A percentile compares a stretch with the other conserved stretches of the same genome.
These are phyloP conservation scores for Apiospora saccharicola DNA, from an alignment of 2,329 filamentous ascomycete species.

Conservation along the genomic window DNA sequence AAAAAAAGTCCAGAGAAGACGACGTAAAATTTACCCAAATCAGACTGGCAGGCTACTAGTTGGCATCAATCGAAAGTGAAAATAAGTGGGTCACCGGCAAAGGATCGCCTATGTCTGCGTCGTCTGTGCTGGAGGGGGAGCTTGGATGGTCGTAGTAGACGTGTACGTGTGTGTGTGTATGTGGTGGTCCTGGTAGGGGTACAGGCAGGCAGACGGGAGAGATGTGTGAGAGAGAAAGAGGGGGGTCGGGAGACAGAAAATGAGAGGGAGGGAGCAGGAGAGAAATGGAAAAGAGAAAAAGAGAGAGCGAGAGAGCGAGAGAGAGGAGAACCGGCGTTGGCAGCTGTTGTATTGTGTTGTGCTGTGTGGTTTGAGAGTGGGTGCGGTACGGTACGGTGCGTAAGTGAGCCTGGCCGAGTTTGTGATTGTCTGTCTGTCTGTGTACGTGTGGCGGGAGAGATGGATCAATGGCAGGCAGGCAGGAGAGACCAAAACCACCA, in stretches of 20 bases:
- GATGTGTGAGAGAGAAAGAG: background rate
- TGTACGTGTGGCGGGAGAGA: conserved; percentile 15
- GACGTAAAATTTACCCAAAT: conserved; percentile 29
- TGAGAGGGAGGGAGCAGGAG: too few relatives aligned
- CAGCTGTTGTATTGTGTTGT: conserved; percentile 26
- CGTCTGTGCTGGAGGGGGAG: background rate
- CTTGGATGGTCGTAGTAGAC: background rate
- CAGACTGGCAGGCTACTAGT: conserved; percentile 23
- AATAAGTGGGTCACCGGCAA: conserved; percentile 11
- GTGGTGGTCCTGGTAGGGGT: background rate
- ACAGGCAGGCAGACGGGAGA: background rate
- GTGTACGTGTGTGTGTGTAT: background rate
- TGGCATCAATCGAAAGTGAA: conserved; percentile 24
- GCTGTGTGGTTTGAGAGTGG: background rate
- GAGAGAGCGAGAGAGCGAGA: background rate
- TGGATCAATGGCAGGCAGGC: conserved; percentile 7
- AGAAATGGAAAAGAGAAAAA: background rate
- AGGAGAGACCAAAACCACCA: conserved; percentile 2
- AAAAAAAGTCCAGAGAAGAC: conserved; percentile 29
- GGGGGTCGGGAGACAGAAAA: background rate
- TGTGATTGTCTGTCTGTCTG: conserved; percentile 4
- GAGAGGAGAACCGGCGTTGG: conserved; percentile 25
- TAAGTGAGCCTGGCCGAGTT: background rate
- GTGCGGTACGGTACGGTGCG: conserved; percentile 18
- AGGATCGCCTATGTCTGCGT: conserved; percentile 14